phyloP scores from a whole-genome alignment of 2,329 filamentous ascomycete genomes.

The Kalmusia sp. region DNA sequence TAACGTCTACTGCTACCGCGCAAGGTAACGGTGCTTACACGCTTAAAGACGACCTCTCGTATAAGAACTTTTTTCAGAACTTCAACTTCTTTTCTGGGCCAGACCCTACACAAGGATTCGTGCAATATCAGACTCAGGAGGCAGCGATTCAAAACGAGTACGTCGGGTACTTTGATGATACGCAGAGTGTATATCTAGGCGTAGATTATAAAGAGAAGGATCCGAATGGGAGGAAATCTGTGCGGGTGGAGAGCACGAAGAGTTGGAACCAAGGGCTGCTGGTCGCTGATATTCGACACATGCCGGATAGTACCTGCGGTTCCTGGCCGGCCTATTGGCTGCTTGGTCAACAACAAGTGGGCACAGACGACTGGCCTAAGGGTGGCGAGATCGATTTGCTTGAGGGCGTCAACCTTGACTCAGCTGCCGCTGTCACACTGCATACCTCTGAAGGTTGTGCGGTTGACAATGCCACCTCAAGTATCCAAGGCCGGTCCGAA shows the following conservation, averaged over 20 bases:
- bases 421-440: slow-evolving; percentile 37
- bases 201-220: slow-evolving; percentile 48
- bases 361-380: slow-evolving; percentile 30
- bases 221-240: slow-evolving; percentile 32
- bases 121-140: slow-evolving; percentile 32
- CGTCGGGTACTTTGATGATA: slow-evolving; percentile 28
- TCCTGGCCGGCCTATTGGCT: slow-evolving; percentile 46
- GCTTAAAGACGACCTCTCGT: slow-evolving; percentile 35
- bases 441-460: slow-evolving; percentile 38
- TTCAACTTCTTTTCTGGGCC: slow-evolving; percentile 39
- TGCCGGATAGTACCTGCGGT: slow-evolving; percentile 40
- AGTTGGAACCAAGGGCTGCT: slow-evolving; percentile 40
- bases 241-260: slow-evolving; percentile 40
- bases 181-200: slow-evolving; percentile 45
- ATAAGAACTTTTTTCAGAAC: slow-evolving; percentile 40
- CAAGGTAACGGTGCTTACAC: slow-evolving; percentile 19
- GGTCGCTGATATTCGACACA: slow-evolving; percentile 43
- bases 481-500: neutral
- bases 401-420: slow-evolving; percentile 43
- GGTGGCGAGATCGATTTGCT: slow-evolving; percentile 46
- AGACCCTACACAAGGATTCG: slow-evolving; percentile 40
- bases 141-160: slow-evolving; percentile 20
- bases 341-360: slow-evolving; percentile 20
- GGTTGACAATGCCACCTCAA: slow-evolving; percentile 23
- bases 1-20: neutral